A percentile compares a stretch with the other conserved stretches of the same genome.
Evolutionary conservation across 768 basidiomycete species (phyloP).

Genomic region (Lentinula raphanica): DNA sequence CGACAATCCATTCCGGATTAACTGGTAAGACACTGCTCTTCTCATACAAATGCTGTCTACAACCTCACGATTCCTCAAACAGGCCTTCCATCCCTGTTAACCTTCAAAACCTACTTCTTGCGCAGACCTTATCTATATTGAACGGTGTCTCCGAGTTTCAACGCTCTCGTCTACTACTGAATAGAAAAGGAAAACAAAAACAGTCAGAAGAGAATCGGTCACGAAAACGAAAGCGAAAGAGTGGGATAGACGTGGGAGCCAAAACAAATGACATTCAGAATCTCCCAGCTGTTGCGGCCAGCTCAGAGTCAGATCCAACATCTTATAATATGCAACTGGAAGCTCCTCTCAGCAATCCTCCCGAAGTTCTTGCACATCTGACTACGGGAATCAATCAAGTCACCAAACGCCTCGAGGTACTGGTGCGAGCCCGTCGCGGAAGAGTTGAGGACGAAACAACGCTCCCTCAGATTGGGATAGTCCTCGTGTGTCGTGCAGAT

Average conservation of each 20-base stretch:
- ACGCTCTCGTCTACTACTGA: slow-evolving; percentile 22
- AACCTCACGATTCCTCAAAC: neutral
- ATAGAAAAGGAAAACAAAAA: slow-evolving; percentile 36
- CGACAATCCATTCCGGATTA: slow-evolving; percentile 65
- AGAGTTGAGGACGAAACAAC: neutral
- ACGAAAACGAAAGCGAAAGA: slow-evolving; percentile 19
- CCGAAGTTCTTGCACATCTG: slow-evolving; percentile 42
- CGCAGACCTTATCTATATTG: slow-evolving; percentile 43
- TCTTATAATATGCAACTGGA: neutral
- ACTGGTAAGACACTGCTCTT: slow-evolving; percentile 47
- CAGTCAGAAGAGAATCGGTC: slow-evolving; percentile 8
- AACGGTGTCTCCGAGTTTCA: slow-evolving; percentile 46
- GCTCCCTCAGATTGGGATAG: slow-evolving; percentile 29
- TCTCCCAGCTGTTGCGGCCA: neutral
- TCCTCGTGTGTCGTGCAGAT: slow-evolving; percentile 74
- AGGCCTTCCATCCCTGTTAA: slow-evolving; percentile 65
- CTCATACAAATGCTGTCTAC: no score
- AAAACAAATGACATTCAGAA: slow-evolving; percentile 4
- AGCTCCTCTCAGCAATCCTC: slow-evolving; percentile 16
- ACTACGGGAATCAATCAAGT: slow-evolving; percentile 76
- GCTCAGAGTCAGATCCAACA: neutral
- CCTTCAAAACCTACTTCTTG: slow-evolving; percentile 57
- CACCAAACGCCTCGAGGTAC: slow-evolving; percentile 64
- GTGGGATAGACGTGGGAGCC: no score
- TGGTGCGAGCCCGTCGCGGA: slow-evolving; percentile 25